A percentile compares a stretch with the other conserved stretches of the same genome.
phyloP scores from a whole-genome alignment of 805 yeast genomes.

The Yamadazyma laniorum region DNA sequence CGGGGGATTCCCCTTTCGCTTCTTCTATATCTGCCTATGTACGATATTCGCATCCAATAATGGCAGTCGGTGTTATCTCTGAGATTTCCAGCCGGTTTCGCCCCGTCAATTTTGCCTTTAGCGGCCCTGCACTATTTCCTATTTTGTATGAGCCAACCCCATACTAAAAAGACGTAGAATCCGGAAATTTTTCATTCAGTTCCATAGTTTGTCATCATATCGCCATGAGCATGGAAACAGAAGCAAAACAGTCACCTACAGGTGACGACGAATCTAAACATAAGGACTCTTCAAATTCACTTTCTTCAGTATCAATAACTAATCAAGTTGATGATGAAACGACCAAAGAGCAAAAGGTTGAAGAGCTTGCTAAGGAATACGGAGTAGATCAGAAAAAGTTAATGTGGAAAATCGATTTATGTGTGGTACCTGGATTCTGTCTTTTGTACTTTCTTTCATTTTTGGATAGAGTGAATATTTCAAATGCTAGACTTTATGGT shows the following conservation, averaged over 20 bases:
- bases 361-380: conserved; percentile 14
- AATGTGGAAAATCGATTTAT: conserved; percentile 63
- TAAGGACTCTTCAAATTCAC: background rate
- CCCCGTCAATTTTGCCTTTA: too few relatives aligned
- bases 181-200: background rate
- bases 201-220: too few relatives aligned
- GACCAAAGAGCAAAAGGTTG: conserved; percentile 7
- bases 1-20: too few relatives aligned
- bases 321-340: background rate
- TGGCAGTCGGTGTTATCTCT: too few relatives aligned
- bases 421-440: conserved; percentile 77
- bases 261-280: background rate
- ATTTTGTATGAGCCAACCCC: background rate
- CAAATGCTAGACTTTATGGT: conserved; percentile 77
- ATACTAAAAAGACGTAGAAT: background rate
- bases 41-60: too few relatives aligned
- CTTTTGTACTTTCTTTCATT: conserved; percentile 72
- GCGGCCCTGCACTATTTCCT: background rate
- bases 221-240: background rate
- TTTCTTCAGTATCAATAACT: background rate
- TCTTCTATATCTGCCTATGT: too few relatives aligned
- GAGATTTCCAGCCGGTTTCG: too few relatives aligned
- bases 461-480: conserved; percentile 77
- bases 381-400: conserved; percentile 55
- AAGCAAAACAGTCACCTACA: background rate